These are phyloP conservation scores for Pseudocercospora ulei DNA, from an alignment of 2,329 filamentous ascomycete species.

Conservation along the genomic window DNA sequence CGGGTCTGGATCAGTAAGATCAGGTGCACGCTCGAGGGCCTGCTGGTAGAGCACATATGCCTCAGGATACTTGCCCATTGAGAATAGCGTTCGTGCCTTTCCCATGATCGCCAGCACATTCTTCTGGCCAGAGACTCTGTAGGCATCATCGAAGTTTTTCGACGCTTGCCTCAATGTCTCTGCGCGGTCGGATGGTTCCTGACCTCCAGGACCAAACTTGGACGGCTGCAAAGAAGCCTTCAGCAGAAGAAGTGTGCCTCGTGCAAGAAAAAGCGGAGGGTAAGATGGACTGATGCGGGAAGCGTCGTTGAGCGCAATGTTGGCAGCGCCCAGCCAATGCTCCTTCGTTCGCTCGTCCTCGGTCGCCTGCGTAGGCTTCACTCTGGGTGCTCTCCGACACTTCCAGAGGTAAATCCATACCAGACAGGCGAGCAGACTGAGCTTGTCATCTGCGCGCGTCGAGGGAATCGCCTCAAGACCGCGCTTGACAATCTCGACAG, in stretches of 20 bases:
- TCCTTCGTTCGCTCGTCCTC: constrained; percentile 84
- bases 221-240: constrained; percentile 76
- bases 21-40: constrained; percentile 73
- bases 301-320: constrained; percentile 86
- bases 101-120: constrained; percentile 91
- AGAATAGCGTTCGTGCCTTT: constrained; percentile 76
- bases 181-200: constrained; percentile 58
- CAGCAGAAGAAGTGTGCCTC: constrained; percentile 78
- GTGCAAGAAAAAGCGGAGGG: constrained; percentile 79
- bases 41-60: constrained; percentile 79
- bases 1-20: constrained; percentile 84
- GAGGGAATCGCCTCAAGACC: constrained; percentile 57
- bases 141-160: constrained; percentile 90
- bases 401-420: constrained; percentile 90
- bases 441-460: constrained; percentile 67
- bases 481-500: constrained; percentile 59
- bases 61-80: constrained; percentile 74
- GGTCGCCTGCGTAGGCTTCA: constrained; percentile 50
- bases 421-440: constrained; percentile 71
- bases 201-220: constrained; percentile 51
- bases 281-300: constrained; percentile 86
- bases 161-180: constrained; percentile 75
- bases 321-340: constrained; percentile 82
- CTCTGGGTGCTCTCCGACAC: constrained; percentile 66
- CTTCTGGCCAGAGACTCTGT: constrained; percentile 69